These are phyloP conservation scores for Coffea eugenioides DNA, from an alignment of 257 asterid genomes.

Conservation along the genomic window DNA sequence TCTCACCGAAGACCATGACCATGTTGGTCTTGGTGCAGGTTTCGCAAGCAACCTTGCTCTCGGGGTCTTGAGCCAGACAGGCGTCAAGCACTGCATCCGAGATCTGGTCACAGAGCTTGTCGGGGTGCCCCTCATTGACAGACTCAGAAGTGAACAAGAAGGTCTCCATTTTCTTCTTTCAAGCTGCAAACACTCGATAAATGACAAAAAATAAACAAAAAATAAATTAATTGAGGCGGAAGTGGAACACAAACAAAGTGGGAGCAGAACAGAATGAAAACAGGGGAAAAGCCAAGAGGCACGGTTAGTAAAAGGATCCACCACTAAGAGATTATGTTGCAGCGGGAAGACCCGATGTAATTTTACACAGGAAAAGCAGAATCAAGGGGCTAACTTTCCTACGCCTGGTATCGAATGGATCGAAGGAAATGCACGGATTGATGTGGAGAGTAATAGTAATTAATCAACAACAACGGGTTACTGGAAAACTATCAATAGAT, in stretches of 20 bases:
- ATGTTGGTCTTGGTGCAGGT: conserved; percentile 42
- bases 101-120: conserved; percentile 45
- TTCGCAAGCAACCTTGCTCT: conserved; percentile 46
- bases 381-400: background rate
- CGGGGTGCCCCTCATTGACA: conserved; percentile 48
- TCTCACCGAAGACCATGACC: conserved; percentile 47
- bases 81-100: conserved; percentile 48
- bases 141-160: conserved; percentile 47
- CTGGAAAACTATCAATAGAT: too few relatives aligned
- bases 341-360: background rate
- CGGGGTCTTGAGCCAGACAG: conserved; percentile 42
- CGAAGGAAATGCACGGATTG: too few relatives aligned
- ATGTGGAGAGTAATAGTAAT: background rate
- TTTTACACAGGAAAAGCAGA: background rate
- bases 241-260: background rate
- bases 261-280: background rate
- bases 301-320: background rate
- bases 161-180: conserved; percentile 25
- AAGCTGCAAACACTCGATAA: background rate
- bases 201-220: too few relatives aligned
- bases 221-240: background rate
- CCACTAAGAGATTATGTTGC: background rate
- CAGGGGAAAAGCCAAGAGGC: too few relatives aligned
- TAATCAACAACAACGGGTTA: too few relatives aligned
- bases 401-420: too few relatives aligned